Conservation (phyloP, 257 asterid genomes). For the Rubia yunnanensis region DNA sequence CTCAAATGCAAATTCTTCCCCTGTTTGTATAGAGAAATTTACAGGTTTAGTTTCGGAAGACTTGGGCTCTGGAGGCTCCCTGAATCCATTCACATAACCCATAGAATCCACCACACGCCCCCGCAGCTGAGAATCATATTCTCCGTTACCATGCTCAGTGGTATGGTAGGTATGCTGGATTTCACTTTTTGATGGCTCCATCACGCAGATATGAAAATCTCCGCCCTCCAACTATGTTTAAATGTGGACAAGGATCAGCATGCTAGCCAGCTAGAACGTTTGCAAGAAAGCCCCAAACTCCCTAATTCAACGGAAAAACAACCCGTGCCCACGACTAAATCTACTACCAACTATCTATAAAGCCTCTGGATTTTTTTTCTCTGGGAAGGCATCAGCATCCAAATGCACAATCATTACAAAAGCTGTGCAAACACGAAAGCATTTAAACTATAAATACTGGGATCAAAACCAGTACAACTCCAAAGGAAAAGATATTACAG, state of each 20-base stretch:
- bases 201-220: constrained; percentile 13
- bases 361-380: not conserved
- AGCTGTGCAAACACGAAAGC: not conserved
- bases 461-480: not conserved
- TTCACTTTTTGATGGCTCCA: constrained; percentile 50
- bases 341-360: no score
- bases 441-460: not conserved
- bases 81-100: constrained; percentile 24
- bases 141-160: constrained; percentile 32
- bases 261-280: constrained; percentile 25
- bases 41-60: constrained; percentile 59
- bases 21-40: constrained; percentile 88
- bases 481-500: not conserved
- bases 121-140: constrained; percentile 39
- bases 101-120: constrained; percentile 30
- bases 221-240: constrained; percentile 15
- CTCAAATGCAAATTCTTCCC: constrained; percentile 87
- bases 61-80: constrained; percentile 29
- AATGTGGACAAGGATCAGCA: constrained; percentile 20
- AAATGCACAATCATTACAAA: constrained; percentile 1
- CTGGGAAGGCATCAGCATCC: no score
- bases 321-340: no score
- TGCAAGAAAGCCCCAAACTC: constrained; percentile 28
- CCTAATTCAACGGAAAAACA: not conserved
- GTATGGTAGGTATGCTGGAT: constrained; percentile 26